Evolutionary conservation across 805 yeast genomes (phyloP), one percentile per base, ranked within the genome.

Genomic region (Sugiyamaella lignohabitans): DNA sequence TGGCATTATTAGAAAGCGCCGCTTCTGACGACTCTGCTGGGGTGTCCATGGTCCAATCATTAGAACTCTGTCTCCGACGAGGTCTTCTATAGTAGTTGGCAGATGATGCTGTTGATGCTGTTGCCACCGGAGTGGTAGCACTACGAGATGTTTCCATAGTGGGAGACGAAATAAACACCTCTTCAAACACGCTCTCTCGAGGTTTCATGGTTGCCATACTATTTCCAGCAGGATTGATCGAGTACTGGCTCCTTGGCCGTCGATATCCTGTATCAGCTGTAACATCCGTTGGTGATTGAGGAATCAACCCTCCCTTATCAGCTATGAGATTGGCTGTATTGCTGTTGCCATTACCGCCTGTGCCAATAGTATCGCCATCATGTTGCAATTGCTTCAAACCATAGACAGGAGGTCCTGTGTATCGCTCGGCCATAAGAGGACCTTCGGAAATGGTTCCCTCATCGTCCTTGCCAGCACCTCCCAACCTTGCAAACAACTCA

Each of bases 61-160:
- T 50, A 21, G 57, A 54, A 35, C 53, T 48, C 16, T 42, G 49
- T 2, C 58, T 43, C 24, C 53, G 27, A 3, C 58, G 45, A 1
- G 59, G 59, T 27, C 51, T 46, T 14, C 59, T 45, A 35, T 54
- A 55, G 42, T 50, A 55, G 3, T 48, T 49, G 4, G 47, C 46
- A 22, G 42, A 29, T 16, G 17, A 22, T 10, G 50, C 37, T 19
- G 34, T 46, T 4, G 52, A 38, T 14, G 48, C 41, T 8, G 17
- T 35, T 14, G 20, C 10, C n/a, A 40, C 20, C 11, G 56, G 52
- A 29, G 53, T 43, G 8, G 32, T 27, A 27, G 11, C 32, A 27
- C 14, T 27, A 8, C 11, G 8, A 11, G 47, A 27, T 17, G 49
- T 24, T 20, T 52, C 53, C 5, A 51, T 45, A 5, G 52, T 45